Percentiles rank a stretch among this genome's conserved stretches.
Evolutionary conservation across 2,329 filamentous ascomycete species (phyloP).

Genomic region (Hypoxylon sp.): DNA sequence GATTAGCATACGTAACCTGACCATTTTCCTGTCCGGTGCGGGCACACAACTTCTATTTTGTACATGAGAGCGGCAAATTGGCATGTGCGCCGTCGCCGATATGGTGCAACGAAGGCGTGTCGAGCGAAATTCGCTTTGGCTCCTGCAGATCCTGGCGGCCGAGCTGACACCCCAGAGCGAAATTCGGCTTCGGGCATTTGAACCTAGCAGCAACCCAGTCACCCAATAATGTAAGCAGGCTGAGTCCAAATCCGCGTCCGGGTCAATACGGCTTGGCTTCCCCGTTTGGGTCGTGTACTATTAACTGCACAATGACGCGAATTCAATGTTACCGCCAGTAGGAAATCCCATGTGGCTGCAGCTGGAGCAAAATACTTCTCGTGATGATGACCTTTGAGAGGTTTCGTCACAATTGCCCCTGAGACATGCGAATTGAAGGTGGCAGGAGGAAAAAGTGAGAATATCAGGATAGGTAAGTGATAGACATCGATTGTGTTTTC

Average conservation of each 20-base stretch:
- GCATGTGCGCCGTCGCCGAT: slow-evolving; percentile 22
- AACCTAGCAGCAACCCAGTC: slow-evolving; percentile 1
- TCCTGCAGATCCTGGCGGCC: slow-evolving; percentile 33
- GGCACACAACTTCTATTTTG: slow-evolving; percentile 27
- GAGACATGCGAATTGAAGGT: slow-evolving; percentile 28
- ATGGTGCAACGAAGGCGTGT: slow-evolving; percentile 2
- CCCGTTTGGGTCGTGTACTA: slow-evolving; percentile 16
- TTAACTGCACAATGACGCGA: slow-evolving; percentile 40
- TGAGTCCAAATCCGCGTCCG: slow-evolving; percentile 31
- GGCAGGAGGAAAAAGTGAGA: slow-evolving; percentile 17
- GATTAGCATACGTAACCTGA: slow-evolving; percentile 32
- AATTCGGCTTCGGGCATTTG: slow-evolving; percentile 36
- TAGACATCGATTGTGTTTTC: slow-evolving; percentile 14
- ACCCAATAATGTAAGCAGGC: slow-evolving; percentile 34
- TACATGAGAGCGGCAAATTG: slow-evolving; percentile 32
- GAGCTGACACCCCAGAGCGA: slow-evolving; percentile 37
- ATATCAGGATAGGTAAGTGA: slow-evolving; percentile 33
- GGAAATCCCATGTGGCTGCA: slow-evolving; percentile 13
- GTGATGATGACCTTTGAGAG: slow-evolving; percentile 30
- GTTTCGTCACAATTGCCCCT: slow-evolving; percentile 25
- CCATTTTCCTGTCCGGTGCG: slow-evolving; percentile 15
- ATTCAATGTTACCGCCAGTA: slow-evolving; percentile 21
- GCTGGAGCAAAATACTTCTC: slow-evolving; percentile 11
- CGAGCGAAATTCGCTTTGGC: slow-evolving; percentile 37
- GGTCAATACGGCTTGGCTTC: slow-evolving; percentile 28